Conservation (phyloP, 2,329 filamentous ascomycete species). For the Taxawa tesnikishii region DNA sequence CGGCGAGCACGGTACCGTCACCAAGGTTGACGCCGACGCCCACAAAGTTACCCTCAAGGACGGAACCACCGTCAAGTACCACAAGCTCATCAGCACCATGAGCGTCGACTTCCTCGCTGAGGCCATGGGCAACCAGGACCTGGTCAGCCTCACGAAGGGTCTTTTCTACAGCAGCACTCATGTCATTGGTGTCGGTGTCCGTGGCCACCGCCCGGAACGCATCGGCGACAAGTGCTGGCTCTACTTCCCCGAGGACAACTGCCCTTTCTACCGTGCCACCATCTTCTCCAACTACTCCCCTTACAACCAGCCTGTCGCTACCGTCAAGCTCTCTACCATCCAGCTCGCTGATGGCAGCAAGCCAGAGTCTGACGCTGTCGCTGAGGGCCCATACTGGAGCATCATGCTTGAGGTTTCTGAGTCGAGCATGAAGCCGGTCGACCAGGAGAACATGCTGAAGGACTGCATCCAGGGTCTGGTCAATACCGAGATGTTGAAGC, state of each 20-base stretch:
- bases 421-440: slow-evolving; percentile 87
- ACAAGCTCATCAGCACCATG: slow-evolving; percentile 94
- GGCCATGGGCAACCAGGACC: slow-evolving; percentile 76
- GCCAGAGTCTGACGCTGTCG: slow-evolving; percentile 56
- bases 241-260: slow-evolving; percentile 98
- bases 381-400: slow-evolving; percentile 96
- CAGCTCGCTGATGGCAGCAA: slow-evolving; percentile 79
- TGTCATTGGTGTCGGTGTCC: slow-evolving; percentile 90
- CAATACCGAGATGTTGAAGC: slow-evolving; percentile 93
- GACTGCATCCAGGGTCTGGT: slow-evolving; percentile 93
- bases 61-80: slow-evolving; percentile 80
- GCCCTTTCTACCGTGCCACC: slow-evolving; percentile 97
- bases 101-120: slow-evolving; percentile 80
- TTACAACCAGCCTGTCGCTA: slow-evolving; percentile 82
- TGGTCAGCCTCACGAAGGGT: slow-evolving; percentile 71
- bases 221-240: slow-evolving; percentile 99
- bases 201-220: slow-evolving; percentile 79
- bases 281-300: slow-evolving; percentile 99
- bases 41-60: slow-evolving; percentile 75
- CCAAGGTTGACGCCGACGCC: slow-evolving; percentile 73
- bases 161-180: slow-evolving; percentile 97
- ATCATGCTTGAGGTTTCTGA: slow-evolving; percentile 99
- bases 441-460: slow-evolving; percentile 69
- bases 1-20: slow-evolving; percentile 72
- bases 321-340: slow-evolving; percentile 74